Percentiles rank a stretch among this genome's conserved stretches.
phyloP scores from a whole-genome alignment of 139 green algal genomes.

The Astrephomene gubernaculifera region DNA sequence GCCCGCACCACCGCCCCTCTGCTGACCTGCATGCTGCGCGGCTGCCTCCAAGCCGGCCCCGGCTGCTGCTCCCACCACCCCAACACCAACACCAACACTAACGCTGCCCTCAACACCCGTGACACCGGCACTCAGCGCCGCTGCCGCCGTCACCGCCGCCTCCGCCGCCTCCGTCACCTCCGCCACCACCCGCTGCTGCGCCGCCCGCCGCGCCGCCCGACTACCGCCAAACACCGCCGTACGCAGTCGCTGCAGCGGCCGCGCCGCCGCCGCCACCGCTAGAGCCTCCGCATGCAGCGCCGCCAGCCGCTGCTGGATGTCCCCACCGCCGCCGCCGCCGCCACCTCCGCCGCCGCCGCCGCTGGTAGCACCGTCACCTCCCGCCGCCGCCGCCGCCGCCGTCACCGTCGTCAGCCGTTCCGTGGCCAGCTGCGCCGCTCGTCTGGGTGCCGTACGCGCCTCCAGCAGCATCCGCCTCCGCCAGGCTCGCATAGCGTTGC shows the following conservation, averaged over 20 bases:
- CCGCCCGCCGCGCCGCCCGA: not conserved
- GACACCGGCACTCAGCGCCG: too few relatives aligned
- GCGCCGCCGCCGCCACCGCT: conserved; percentile 17
- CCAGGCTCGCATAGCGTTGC: not conserved
- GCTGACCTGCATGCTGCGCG: too few relatives aligned
- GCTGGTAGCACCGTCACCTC: too few relatives aligned
- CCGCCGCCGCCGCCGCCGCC: not conserved
- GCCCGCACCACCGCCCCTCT: not conserved
- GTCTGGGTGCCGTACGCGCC: not conserved
- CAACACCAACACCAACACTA: too few relatives aligned
- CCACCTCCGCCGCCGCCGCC: not conserved
- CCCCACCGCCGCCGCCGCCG: not conserved
- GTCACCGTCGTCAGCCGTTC: conserved; percentile 21
- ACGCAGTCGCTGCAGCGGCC: not conserved
- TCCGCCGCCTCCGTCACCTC: not conserved
- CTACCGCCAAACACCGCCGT: conserved; percentile 4
- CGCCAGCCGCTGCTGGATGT: too few relatives aligned
- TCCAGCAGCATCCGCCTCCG: conserved; percentile 25
- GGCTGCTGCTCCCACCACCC: too few relatives aligned
- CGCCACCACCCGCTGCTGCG: not conserved
- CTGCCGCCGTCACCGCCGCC: too few relatives aligned
- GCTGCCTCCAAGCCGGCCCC: too few relatives aligned
- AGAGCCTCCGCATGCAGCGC: not conserved
- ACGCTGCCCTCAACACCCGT: too few relatives aligned
- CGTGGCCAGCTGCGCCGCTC: conserved; percentile 1